These are phyloP conservation scores for Penicillium sp. DNA, from an alignment of 2,329 filamentous ascomycete species.

Conservation along the genomic window DNA sequence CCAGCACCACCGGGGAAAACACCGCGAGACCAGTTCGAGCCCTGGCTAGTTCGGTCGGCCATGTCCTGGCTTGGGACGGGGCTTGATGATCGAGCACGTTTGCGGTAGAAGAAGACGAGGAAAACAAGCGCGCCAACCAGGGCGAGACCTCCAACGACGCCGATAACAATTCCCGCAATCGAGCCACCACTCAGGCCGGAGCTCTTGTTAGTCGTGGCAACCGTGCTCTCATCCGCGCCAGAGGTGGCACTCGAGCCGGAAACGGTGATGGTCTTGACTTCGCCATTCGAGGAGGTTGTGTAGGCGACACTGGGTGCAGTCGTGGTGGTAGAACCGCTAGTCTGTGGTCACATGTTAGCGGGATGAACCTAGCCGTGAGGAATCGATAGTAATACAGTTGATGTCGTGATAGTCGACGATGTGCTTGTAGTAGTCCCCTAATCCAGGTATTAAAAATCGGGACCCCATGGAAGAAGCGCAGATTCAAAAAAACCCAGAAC, in stretches of 20 bases:
- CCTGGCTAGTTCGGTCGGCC: constrained; percentile 34
- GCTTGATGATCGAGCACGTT: constrained; percentile 32
- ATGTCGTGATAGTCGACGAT: constrained; percentile 16
- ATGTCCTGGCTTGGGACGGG: constrained; percentile 33
- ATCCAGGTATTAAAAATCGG: constrained; percentile 19
- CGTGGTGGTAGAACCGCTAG: constrained; percentile 9
- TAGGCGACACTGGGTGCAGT: constrained; percentile 17
- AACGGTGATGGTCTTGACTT: constrained; percentile 32
- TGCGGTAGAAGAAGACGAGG: constrained; percentile 40
- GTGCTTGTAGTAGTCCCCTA: constrained; percentile 21
- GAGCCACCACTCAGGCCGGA: constrained; percentile 40
- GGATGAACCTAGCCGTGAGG: not conserved
- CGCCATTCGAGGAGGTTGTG: constrained; percentile 26
- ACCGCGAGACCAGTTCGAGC: constrained; percentile 35
- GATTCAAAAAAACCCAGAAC: constrained; percentile 5
- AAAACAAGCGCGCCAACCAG: constrained; percentile 39
- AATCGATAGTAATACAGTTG: constrained; percentile 12
- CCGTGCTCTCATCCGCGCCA: constrained; percentile 13
- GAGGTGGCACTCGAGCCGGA: constrained; percentile 18
- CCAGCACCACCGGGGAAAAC: constrained; percentile 28
- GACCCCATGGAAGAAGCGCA: constrained; percentile 12
- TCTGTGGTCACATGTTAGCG: constrained; percentile 13
- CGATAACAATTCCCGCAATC: constrained; percentile 47
- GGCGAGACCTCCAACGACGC: constrained; percentile 40
- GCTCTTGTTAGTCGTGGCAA: constrained; percentile 9